Percentiles rank a stretch among this genome's conserved stretches.
Evolutionary conservation across 306 rosid genomes (phyloP).

Genomic region (Sphenostylis stenocarpa): DNA sequence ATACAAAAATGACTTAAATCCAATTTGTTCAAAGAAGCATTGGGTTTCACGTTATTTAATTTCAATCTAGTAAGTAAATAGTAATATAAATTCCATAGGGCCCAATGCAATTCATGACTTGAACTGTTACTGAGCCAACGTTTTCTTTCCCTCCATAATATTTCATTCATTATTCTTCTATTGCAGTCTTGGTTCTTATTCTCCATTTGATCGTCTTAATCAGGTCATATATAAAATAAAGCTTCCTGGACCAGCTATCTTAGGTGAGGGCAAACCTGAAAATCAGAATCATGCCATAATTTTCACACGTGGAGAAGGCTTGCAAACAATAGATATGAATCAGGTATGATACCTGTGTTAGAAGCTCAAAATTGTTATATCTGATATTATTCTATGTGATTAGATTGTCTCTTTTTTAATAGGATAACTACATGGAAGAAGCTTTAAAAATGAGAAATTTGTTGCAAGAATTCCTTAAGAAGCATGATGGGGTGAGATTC

Average conservation of each 20-base stretch:
- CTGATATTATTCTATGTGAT: conserved; percentile 17
- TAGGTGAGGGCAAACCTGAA: conserved; percentile 99
- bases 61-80: background rate
- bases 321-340: conserved; percentile 97
- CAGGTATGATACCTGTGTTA: conserved; percentile 56
- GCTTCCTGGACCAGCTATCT: conserved; percentile 94
- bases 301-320: conserved; percentile 94
- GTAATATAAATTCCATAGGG: background rate
- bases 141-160: background rate
- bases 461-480: conserved; percentile 86
- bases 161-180: conserved; percentile 9
- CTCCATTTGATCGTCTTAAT: conserved; percentile 26
- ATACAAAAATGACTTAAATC: background rate
- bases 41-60: background rate
- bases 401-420: conserved; percentile 7
- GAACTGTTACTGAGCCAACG: background rate
- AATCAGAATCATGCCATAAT: conserved; percentile 98
- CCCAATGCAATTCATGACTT: background rate
- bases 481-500: conserved; percentile 84
- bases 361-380: conserved; percentile 3
- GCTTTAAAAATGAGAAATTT: conserved; percentile 97
- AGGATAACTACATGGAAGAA: conserved; percentile 99
- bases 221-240: conserved; percentile 90
- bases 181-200: background rate
- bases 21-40: background rate